Conservation (phyloP, 495 filamentous ascomycete species). For the Penicillium simplicissimum region DNA sequence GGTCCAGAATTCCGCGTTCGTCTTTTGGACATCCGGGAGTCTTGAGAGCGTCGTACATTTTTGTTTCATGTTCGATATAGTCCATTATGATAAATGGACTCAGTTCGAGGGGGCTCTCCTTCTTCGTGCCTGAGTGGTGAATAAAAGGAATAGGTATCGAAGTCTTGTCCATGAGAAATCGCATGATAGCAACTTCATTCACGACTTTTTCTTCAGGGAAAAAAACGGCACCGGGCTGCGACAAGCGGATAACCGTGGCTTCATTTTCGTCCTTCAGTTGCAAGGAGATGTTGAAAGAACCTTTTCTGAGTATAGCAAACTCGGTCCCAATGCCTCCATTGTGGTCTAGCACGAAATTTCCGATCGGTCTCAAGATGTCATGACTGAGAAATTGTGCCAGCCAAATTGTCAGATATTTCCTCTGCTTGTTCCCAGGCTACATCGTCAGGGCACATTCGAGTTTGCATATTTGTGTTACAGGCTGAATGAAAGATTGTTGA, state of each 20-base stretch:
- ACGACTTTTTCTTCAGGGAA: constrained; percentile 42
- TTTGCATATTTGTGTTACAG: background rate
- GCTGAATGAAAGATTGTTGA: no score
- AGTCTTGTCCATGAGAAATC: constrained; percentile 39
- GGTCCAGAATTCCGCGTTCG: constrained; percentile 30
- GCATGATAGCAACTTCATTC: constrained; percentile 46
- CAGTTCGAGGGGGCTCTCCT: constrained; percentile 27
- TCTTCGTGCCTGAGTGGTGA: constrained; percentile 32
- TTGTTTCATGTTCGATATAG: constrained; percentile 36
- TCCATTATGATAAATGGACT: constrained; percentile 48
- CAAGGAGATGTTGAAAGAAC: constrained; percentile 19
- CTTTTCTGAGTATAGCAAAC: constrained; percentile 15
- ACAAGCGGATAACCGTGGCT: constrained; percentile 15
- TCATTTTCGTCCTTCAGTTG: constrained; percentile 12
- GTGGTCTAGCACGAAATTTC: constrained; percentile 11
- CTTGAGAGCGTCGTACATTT: constrained; percentile 33
- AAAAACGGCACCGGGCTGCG: constrained; percentile 16
- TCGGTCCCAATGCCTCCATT: background rate
- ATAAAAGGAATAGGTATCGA: constrained; percentile 40
- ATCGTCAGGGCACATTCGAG: constrained; percentile 18
- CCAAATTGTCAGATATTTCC: constrained; percentile 20
- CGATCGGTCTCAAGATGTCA: constrained; percentile 11
- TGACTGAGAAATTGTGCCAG: constrained; percentile 14
- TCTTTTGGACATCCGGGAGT: constrained; percentile 23
- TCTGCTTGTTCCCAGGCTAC: constrained; percentile 24